Percentiles rank a stretch among this genome's conserved stretches.
Conservation (phyloP, 1,284 basidiomycete genomes). For the Ganoderma leucocontextum region DNA sequence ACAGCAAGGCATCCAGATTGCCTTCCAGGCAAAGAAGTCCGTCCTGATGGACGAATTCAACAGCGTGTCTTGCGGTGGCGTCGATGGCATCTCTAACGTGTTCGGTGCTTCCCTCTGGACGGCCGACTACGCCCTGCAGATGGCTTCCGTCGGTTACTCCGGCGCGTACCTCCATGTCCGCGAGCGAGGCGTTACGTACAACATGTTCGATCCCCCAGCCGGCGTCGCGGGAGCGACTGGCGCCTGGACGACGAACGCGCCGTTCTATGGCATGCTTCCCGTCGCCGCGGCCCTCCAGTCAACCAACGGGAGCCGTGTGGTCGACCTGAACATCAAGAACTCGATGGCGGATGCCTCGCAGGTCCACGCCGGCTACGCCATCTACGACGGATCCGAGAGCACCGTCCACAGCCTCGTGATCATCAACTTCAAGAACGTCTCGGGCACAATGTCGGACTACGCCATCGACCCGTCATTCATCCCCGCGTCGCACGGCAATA, state of each 20-base stretch:
- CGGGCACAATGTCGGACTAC: slow-evolving; percentile 43
- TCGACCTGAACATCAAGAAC: slow-evolving; percentile 57
- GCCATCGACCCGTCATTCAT: slow-evolving; percentile 43
- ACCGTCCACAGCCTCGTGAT: slow-evolving; percentile 56
- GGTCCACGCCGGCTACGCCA: slow-evolving; percentile 61
- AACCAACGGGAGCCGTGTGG: slow-evolving; percentile 54
- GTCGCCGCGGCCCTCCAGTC: slow-evolving; percentile 61
- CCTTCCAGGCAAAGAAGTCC: slow-evolving; percentile 40
- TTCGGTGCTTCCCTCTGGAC: slow-evolving; percentile 73
- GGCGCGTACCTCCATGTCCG: slow-evolving; percentile 60
- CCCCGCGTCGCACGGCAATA: slow-evolving; percentile 26
- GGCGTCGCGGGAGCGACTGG: slow-evolving; percentile 45
- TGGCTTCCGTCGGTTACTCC: slow-evolving; percentile 57
- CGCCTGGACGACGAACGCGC: slow-evolving; percentile 58
- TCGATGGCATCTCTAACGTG: slow-evolving; percentile 64
- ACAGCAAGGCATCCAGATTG: slow-evolving; percentile 44
- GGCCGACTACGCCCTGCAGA: slow-evolving; percentile 59
- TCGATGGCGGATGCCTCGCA: slow-evolving; percentile 47
- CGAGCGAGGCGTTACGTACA: slow-evolving; percentile 59
- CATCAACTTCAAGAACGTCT: slow-evolving; percentile 65
- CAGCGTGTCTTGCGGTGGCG: slow-evolving; percentile 72
- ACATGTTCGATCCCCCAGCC: slow-evolving; percentile 55
- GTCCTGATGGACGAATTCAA: slow-evolving; percentile 75
- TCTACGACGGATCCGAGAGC: slow-evolving; percentile 57
- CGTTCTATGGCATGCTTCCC: slow-evolving; percentile 67